Percentiles rank a stretch among this genome's conserved stretches.
Conservation (phyloP, 1,284 basidiomycete species). For the Chalciporus piperatoides region DNA sequence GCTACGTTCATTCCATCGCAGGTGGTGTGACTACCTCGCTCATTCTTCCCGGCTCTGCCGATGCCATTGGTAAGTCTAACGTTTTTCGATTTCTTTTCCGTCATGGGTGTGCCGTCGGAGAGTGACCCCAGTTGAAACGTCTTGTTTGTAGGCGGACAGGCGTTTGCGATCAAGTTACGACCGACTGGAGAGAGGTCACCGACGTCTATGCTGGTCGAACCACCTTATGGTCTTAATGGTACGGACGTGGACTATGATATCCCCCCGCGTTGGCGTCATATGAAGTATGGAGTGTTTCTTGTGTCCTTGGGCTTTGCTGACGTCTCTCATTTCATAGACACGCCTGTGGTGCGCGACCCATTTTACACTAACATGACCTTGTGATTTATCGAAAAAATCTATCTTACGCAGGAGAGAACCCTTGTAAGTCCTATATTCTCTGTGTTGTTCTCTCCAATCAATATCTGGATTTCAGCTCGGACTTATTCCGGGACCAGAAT, state of each 20-base stretch:
- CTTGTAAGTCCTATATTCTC: slow-evolving; percentile 13
- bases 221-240: slow-evolving; percentile 40
- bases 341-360: slow-evolving; percentile 37
- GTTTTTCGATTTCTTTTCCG: background rate
- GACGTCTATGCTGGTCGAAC: slow-evolving; percentile 45
- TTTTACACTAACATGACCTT: background rate
- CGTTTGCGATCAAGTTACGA: slow-evolving; percentile 50
- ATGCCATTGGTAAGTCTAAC: slow-evolving; percentile 47
- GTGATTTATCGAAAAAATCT: background rate
- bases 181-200: slow-evolving; percentile 41
- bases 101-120: slow-evolving; percentile 11
- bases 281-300: slow-evolving; percentile 34
- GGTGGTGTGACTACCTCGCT: slow-evolving; percentile 69
- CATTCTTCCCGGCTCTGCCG: slow-evolving; percentile 55
- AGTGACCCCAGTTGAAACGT: slow-evolving; percentile 6
- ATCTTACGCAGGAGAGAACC: slow-evolving; percentile 23
- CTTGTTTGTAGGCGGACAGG: slow-evolving; percentile 40
- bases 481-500: slow-evolving; percentile 34
- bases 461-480: slow-evolving; percentile 20
- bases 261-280: slow-evolving; percentile 46
- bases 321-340: slow-evolving; percentile 32
- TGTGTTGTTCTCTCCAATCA: background rate
- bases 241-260: slow-evolving; percentile 26
- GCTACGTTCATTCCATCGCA: slow-evolving; percentile 25
- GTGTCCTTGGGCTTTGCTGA: background rate